A percentile compares a stretch with the other conserved stretches of the same genome.
These are phyloP conservation scores for Maudiozyma humilis DNA, from an alignment of 1,139 yeast species.

Conservation along the genomic window DNA sequence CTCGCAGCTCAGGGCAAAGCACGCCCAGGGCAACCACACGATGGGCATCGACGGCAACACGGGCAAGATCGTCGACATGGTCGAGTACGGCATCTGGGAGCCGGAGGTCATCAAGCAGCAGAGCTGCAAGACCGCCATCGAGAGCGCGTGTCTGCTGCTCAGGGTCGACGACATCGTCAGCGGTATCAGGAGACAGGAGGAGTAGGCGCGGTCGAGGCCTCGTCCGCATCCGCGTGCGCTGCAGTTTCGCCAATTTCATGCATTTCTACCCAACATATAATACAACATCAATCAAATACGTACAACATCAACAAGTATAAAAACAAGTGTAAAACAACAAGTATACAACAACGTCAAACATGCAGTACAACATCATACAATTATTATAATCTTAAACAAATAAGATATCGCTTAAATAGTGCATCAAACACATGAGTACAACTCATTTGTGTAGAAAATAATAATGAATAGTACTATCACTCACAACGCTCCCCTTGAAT, in stretches of 20 bases:
- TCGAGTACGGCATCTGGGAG: constrained; percentile 95
- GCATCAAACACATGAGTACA: too few relatives aligned
- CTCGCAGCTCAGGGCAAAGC: constrained; percentile 90
- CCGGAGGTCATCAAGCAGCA: constrained; percentile 97
- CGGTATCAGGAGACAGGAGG: constrained; percentile 62
- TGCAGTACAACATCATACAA: too few relatives aligned
- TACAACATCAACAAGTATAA: background rate
- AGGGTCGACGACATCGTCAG: constrained; percentile 97
- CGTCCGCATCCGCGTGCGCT: too few relatives aligned
- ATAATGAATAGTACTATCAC: too few relatives aligned
- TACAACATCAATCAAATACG: background rate
- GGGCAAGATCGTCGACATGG: constrained; percentile 94
- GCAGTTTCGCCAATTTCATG: background rate
- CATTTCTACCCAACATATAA: background rate
- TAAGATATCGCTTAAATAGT: too few relatives aligned
- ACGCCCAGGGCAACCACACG: constrained; percentile 78
- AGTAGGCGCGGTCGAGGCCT: too few relatives aligned
- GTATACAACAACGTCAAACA: background rate
- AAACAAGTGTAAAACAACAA: background rate
- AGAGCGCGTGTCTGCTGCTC: constrained; percentile 86
- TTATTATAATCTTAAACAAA: too few relatives aligned
- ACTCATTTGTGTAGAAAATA: too few relatives aligned
- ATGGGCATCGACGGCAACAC: constrained; percentile 92
- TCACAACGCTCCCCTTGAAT: too few relatives aligned
- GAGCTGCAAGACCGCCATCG: constrained; percentile 92